Evolutionary conservation across 2,329 filamentous ascomycete genomes (phyloP), one percentile per base, ranked within the genome.

Genomic region (Aquanectria penicillioides): DNA sequence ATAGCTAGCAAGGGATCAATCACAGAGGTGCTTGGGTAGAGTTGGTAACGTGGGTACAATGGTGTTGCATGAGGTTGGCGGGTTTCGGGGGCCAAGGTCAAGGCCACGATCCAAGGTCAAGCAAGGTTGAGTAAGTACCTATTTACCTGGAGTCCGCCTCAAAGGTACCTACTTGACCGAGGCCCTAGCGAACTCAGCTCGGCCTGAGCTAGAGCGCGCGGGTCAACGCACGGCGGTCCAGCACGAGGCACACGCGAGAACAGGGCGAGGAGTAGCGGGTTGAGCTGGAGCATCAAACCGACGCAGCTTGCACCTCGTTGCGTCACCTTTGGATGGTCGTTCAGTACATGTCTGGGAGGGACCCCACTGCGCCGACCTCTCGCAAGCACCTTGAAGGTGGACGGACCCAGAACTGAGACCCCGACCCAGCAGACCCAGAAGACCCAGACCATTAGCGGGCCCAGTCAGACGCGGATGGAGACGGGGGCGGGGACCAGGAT

Each of bases 121-220:
- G n/a, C n/a, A n/a, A n/a, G n/a, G n/a, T n/a, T n/a, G 57, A 26
- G 25, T 52, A 33, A 18, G 13, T 41, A n/a, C 40, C 17, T 11
- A 44, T 52, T 51, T 65, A 61, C 62, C 28, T 63, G 25, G 15
- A 37, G 29, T 54, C 23, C 31, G 57, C 18, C 38, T 34, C 8
- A 18, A 38, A 46, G 18, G 41, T 46, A 46, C 41, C 41, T 28
- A 33, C 41, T 33, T 31, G 41, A 46, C 33, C 28, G n/a, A 33
- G 41, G 33, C 41, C 28, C 28, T 31, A 46, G 41, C 5, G 34
- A 20, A 38, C 34, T 13, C 17, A 38, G 18, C 6, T 20, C 17
- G 18, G 17, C 17, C 34, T 38, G 34, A 20, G 17, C 34, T 18
- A 36, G 20, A 36, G 15, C 33, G 33, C 33, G 15, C 17, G 17